Conservation (phyloP, 495 filamentous ascomycete genomes). For the Chlorociboria aeruginascens region DNA sequence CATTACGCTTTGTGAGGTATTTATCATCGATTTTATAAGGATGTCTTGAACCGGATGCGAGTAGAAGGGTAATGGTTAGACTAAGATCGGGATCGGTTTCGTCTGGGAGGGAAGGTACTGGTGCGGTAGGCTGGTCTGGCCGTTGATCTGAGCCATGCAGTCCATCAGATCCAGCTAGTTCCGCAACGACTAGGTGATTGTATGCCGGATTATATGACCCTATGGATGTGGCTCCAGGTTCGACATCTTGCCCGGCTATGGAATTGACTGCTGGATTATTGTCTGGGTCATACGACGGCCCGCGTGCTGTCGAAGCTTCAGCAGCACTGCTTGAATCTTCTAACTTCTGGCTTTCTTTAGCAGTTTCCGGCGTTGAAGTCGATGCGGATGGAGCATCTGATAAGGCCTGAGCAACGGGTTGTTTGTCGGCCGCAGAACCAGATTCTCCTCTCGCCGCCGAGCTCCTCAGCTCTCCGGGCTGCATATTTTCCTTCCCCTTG, state of each 20-base stretch:
- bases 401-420: not conserved
- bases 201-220: too few relatives aligned
- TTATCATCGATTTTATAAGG: conserved; percentile 79
- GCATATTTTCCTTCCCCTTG: conserved; percentile 6
- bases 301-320: conserved; percentile 11
- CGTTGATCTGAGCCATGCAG: not conserved
- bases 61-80: conserved; percentile 51
- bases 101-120: not conserved
- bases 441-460: not conserved
- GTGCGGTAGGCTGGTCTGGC: not conserved
- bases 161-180: too few relatives aligned
- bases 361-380: not conserved
- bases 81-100: conserved; percentile 11
- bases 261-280: not conserved
- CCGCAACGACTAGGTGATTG: too few relatives aligned
- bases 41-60: conserved; percentile 71
- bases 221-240: too few relatives aligned
- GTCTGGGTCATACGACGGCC: conserved; percentile 6
- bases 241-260: not conserved
- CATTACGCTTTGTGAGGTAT: conserved; percentile 67
- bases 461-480: not conserved
- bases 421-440: not conserved
- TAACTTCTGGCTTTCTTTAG: conserved; percentile 2
- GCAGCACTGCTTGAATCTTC: too few relatives aligned
- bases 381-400: conserved; percentile 1